Conservation (phyloP, 192 early-diverging fungal genomes). For the Thamnidium elegans region DNA sequence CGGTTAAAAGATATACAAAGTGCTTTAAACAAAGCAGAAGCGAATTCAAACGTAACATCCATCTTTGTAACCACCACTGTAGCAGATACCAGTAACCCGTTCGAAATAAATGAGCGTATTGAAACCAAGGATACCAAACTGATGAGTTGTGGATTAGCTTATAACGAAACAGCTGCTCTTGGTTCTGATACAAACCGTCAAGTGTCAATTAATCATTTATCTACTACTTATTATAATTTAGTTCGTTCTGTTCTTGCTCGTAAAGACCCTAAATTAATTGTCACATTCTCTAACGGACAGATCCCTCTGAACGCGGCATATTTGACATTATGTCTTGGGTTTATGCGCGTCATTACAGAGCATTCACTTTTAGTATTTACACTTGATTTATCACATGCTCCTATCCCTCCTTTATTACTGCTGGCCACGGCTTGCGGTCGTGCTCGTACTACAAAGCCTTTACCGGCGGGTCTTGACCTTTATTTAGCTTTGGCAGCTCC, state of each 20-base stretch:
- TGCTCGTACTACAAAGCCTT: conserved; percentile 8
- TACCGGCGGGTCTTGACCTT: conserved; percentile 32
- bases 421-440: neutral
- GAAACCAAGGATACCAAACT: conserved; percentile 43
- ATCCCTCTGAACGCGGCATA: conserved; percentile 36
- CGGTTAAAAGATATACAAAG: conserved; percentile 38
- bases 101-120: conserved; percentile 35
- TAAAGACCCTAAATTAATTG: conserved; percentile 23
- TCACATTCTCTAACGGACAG: conserved; percentile 40
- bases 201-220: neutral
- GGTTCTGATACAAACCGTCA: neutral
- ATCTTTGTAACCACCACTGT: conserved; percentile 37
- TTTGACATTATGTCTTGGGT: conserved; percentile 30
- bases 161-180: conserved; percentile 12
- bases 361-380: conserved; percentile 29
- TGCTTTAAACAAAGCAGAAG: conserved; percentile 10
- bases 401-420: conserved; percentile 22
- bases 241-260: conserved; percentile 2
- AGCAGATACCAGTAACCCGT: conserved; percentile 13
- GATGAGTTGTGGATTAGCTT: conserved; percentile 38
- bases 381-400: conserved; percentile 20
- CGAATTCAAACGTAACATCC: conserved; percentile 28
- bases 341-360: conserved; percentile 44
- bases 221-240: conserved; percentile 24
- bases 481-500: conserved; percentile 44